A percentile compares a stretch with the other conserved stretches of the same genome.
Evolutionary conservation across 495 filamentous ascomycete species (phyloP).

Genomic region (Terfezia boudieri): DNA sequence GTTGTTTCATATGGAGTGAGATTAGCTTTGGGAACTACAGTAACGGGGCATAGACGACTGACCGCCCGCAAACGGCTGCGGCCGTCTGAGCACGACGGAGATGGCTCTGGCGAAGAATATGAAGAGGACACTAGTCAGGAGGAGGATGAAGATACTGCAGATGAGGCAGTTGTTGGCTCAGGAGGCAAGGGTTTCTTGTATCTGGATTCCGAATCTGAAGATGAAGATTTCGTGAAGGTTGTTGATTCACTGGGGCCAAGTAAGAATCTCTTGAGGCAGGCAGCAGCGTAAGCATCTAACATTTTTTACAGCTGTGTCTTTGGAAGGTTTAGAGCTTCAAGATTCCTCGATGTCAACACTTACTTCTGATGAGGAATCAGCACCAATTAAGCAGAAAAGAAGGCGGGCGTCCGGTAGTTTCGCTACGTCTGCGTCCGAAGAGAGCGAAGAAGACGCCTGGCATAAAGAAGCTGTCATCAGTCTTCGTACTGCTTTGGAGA

Average conservation of each 20-base stretch:
- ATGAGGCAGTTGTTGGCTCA: constrained; percentile 23
- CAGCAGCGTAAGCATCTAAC: background rate
- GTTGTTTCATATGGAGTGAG: constrained; percentile 60
- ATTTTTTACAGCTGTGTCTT: constrained; percentile 1
- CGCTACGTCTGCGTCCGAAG: constrained; percentile 28
- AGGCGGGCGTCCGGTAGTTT: background rate
- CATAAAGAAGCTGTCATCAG: constrained; percentile 70
- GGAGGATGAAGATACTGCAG: constrained; percentile 24
- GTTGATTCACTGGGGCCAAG: constrained; percentile 30
- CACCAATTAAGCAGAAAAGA: constrained; percentile 11
- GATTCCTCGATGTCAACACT: constrained; percentile 58
- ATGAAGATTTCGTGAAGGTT: constrained; percentile 29
- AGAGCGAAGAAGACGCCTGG: constrained; percentile 43
- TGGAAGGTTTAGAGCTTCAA: constrained; percentile 44
- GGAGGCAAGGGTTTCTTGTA: constrained; percentile 29
- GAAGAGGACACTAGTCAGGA: constrained; percentile 31
- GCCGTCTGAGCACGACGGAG: constrained; percentile 31
- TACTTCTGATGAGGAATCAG: constrained; percentile 22
- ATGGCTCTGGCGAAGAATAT: constrained; percentile 35
- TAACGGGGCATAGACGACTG: constrained; percentile 31
- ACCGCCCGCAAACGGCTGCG: constrained; percentile 30
- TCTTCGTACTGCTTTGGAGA: constrained; percentile 57
- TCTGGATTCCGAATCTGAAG: constrained; percentile 25
- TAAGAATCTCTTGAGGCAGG: constrained; percentile 16
- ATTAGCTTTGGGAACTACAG: constrained; percentile 34